phyloP scores from a whole-genome alignment of 2,329 filamentous ascomycete species.

The Trichoderma arundinaceum region DNA sequence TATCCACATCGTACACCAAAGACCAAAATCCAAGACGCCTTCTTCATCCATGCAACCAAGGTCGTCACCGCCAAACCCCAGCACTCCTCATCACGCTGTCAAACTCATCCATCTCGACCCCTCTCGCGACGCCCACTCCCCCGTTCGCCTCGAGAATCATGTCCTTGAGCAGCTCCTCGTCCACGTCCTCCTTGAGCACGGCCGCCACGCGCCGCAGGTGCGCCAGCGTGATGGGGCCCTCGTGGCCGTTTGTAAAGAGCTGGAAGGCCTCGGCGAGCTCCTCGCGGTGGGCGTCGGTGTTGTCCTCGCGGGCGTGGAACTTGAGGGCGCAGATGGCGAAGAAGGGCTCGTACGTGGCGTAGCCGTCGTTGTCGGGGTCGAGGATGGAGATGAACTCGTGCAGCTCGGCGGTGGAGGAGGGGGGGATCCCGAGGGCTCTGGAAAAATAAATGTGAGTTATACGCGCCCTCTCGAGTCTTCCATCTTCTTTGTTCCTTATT shows the following conservation, averaged over 20 bases:
- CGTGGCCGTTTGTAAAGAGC: conserved; percentile 70
- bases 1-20: not conserved
- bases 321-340: conserved; percentile 88
- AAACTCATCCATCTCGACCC: conserved; percentile 81
- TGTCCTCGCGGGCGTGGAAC: conserved; percentile 66
- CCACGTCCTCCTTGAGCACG: conserved; percentile 81
- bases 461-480: not conserved
- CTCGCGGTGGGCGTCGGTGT: conserved; percentile 58
- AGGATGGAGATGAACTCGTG: conserved; percentile 78
- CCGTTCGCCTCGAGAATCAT: conserved; percentile 97
- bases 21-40: not conserved
- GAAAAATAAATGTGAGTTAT: not conserved
- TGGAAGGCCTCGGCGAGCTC: conserved; percentile 84
- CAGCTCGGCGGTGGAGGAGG: conserved; percentile 68
- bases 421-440: conserved; percentile 82
- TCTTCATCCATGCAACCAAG: not conserved
- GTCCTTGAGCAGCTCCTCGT: conserved; percentile 82
- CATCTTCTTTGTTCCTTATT: not conserved
- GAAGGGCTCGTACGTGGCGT: conserved; percentile 80
- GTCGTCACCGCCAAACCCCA: conserved; percentile 72
- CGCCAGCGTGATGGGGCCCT: conserved; percentile 72
- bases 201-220: conserved; percentile 80
- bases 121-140: conserved; percentile 70
- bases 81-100: conserved; percentile 84
- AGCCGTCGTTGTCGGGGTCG: conserved; percentile 81